These are phyloP conservation scores for Leptomonas seymouri DNA, from an alignment of 208 protist genomes.

Conservation along the genomic window DNA sequence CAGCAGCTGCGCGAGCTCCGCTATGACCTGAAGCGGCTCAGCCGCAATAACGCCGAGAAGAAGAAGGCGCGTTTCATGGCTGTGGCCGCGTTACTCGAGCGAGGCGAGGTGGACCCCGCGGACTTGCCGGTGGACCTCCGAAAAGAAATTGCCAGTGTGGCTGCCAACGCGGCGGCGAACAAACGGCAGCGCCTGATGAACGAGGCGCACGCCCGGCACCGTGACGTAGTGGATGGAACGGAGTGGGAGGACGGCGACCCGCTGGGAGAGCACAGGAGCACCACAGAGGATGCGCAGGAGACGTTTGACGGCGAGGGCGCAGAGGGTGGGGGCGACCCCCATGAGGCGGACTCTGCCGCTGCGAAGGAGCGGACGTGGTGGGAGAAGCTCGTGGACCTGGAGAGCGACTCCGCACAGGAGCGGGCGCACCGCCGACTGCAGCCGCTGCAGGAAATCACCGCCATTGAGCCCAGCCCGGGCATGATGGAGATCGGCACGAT, in stretches of 20 bases:
- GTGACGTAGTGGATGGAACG: conserved; percentile 79
- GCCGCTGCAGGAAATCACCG: conserved; percentile 83
- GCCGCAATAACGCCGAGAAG: conserved; percentile 84
- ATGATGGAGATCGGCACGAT: conserved; percentile 93
- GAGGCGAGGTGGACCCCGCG: conserved; percentile 70
- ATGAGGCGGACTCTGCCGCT: conserved; percentile 2
- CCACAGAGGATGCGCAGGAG: conserved; percentile 50
- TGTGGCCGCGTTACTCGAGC: conserved; percentile 79
- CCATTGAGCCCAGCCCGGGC: conserved; percentile 84
- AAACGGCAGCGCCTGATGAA: conserved; percentile 56
- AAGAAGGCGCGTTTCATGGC: conserved; percentile 90
- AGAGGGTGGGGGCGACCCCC: conserved; percentile 29
- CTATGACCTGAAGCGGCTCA: conserved; percentile 73
- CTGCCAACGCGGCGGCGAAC: conserved; percentile 49
- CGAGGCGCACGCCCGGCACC: conserved; percentile 70
- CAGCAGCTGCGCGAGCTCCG: conserved; percentile 70
- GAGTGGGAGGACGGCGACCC: conserved; percentile 83
- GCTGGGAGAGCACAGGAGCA: conserved; percentile 41
- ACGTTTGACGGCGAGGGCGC: conserved; percentile 56
- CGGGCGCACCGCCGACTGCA: conserved; percentile 63
- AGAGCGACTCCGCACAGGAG: conserved; percentile 51
- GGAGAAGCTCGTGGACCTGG: conserved; percentile 82
- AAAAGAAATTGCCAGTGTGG: conserved; percentile 73
- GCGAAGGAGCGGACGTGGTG: conserved; percentile 68
- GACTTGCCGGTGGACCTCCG: conserved; percentile 76